These are phyloP conservation scores for Schizonepeta tenuifolia DNA, from an alignment of 257 asterid genomes.

Conservation along the genomic window DNA sequence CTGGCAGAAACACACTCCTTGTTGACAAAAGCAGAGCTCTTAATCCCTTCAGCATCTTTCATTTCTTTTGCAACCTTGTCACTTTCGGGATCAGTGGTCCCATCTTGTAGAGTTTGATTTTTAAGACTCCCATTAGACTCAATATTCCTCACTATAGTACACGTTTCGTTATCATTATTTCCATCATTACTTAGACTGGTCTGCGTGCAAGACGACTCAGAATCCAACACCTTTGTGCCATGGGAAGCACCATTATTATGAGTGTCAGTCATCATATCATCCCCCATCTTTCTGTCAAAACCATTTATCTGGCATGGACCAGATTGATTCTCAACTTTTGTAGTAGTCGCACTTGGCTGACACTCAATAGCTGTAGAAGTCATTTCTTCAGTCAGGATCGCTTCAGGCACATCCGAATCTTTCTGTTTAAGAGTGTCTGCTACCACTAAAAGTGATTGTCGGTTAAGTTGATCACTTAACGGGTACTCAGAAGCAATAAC, in stretches of 20 bases:
- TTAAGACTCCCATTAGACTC: slow-evolving; percentile 45
- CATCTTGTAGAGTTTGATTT: slow-evolving; percentile 41
- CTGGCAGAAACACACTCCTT: slow-evolving; percentile 44
- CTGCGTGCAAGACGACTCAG: slow-evolving; percentile 60
- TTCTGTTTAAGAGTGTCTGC: slow-evolving; percentile 41
- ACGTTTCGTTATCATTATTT: slow-evolving; percentile 47
- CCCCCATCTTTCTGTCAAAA: slow-evolving; percentile 37
- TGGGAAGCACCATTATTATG: slow-evolving; percentile 36
- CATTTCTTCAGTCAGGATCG: slow-evolving; percentile 39
- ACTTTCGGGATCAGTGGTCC: slow-evolving; percentile 40
- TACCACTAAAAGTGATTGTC: slow-evolving; percentile 41
- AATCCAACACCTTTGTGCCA: slow-evolving; percentile 55
- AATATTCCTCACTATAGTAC: slow-evolving; percentile 36
- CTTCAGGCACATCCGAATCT: slow-evolving; percentile 39
- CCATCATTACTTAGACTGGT: slow-evolving; percentile 49
- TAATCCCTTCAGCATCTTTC: slow-evolving; percentile 49
- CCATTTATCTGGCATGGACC: slow-evolving; percentile 57
- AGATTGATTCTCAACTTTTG: slow-evolving; percentile 48
- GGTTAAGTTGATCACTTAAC: slow-evolving; percentile 46
- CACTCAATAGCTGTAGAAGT: slow-evolving; percentile 42
- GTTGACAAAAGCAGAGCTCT: slow-evolving; percentile 36
- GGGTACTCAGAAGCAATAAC: slow-evolving; percentile 44
- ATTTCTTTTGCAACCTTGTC: slow-evolving; percentile 43
- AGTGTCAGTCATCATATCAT: slow-evolving; percentile 43
- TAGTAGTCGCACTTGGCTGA: slow-evolving; percentile 41